Base-by-base conservation (phyloP, 768 basidiomycete genomes). In the Paxillus ammoniavirescens region DNA sequence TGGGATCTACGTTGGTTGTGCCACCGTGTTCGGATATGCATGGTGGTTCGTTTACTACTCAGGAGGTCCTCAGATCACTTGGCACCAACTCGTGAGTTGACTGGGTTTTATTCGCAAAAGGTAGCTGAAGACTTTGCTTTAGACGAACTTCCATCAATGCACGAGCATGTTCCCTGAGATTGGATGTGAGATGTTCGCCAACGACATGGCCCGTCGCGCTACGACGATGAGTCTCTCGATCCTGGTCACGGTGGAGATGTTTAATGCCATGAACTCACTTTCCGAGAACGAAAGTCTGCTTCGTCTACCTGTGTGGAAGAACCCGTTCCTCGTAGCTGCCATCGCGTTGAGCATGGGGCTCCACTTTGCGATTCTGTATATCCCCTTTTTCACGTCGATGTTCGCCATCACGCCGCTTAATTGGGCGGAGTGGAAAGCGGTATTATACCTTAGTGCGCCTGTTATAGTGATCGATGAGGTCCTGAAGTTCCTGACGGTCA, bases 91-190 rank as follows among this genome's bases (percentile, higher is more conserved):
- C 57, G 95, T 97, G 62, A 65, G 91, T 80, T 26, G 15, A 47
- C 33, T n/a, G 47, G 35, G 42, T 40, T 21, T 5, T 10, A 48
- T n/a, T 31, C 36, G 18, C 13, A 49, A 45, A 5, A 53, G 35
- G 8, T 47, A 52, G 43, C 52, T 60, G 18, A 60, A 33, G 6
- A 28, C 40, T 33, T 6, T 33, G 46, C 14, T 7, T 47, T 42
- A 97, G 94, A 96, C 93, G 2, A 85, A 99, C 71, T 99, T 98
- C 82, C 96, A 99, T 70, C 83, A 92, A 74, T 99, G 96, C 66
- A 77, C 87, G 2, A 50, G 80, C 9, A 63, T 78, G 52, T 98
- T 97, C 82, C 87, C 95, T 1, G 82, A 91, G 63, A 89, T 98
- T 60, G 96, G 94, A 14, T 98, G 96, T 70, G 82, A 84, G 60